These are phyloP conservation scores for Fulvia fulva DNA, from an alignment of 2,329 filamentous ascomycete species.

Conservation along the genomic window DNA sequence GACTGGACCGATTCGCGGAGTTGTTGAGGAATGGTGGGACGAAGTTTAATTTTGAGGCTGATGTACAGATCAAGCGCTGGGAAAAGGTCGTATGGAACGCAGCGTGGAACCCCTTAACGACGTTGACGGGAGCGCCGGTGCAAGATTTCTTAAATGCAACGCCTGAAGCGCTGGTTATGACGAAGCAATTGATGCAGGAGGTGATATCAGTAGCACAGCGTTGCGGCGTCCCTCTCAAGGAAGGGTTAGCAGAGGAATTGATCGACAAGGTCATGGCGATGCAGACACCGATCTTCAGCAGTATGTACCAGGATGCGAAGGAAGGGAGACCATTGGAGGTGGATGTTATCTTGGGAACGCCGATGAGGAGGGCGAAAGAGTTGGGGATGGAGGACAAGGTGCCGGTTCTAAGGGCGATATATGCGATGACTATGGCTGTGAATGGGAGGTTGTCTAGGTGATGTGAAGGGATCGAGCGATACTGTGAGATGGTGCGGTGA, in stretches of 20 bases:
- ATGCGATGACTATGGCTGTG: conserved; percentile 30
- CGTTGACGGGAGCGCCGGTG: conserved; percentile 42
- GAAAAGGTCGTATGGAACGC: conserved; percentile 59
- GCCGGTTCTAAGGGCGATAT: conserved; percentile 40
- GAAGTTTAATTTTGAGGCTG: conserved; percentile 46
- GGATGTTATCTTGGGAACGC: conserved; percentile 46
- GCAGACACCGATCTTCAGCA: conserved; percentile 38
- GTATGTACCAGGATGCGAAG: conserved; percentile 45
- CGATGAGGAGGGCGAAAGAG: conserved; percentile 39
- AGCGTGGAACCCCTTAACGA: conserved; percentile 56
- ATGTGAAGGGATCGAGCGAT: background rate
- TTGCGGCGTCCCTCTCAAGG: conserved; percentile 38
- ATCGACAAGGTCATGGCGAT: conserved; percentile 39
- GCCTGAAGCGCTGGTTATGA: conserved; percentile 37
- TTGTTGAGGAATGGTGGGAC: conserved; percentile 44
- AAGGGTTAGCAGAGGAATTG: conserved; percentile 38
- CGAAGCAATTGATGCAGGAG: conserved; percentile 41
- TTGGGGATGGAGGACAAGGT: conserved; percentile 36
- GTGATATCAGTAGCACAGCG: conserved; percentile 40
- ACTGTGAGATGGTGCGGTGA: no score
- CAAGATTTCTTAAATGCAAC: conserved; percentile 42
- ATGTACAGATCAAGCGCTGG: conserved; percentile 58
- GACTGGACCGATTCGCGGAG: conserved; percentile 41
- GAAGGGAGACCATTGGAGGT: conserved; percentile 43
- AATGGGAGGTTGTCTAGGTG: conserved; percentile 19